A percentile compares a stretch with the other conserved stretches of the same genome.
These are phyloP conservation scores for Phytophthora fragariae DNA, from an alignment of 352 stramenopile genomes.

Conservation along the genomic window DNA sequence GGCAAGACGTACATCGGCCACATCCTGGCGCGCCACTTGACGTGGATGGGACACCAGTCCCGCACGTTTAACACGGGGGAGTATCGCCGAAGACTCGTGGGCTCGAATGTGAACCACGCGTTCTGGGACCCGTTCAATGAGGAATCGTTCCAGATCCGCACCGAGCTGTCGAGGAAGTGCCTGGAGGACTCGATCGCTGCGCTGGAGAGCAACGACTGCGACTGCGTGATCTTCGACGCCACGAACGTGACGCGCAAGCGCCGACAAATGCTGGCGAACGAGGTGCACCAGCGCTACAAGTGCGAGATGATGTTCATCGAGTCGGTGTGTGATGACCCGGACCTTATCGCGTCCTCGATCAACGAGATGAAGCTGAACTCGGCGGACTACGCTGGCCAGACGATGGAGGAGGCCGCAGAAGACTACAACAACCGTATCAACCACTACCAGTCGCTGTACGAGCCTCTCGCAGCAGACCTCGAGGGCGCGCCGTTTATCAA, in stretches of 20 bases:
- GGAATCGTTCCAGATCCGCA: conserved; percentile 72
- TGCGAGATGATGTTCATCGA: conserved; percentile 89
- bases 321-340: conserved; percentile 75
- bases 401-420: conserved; percentile 71
- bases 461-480: conserved; percentile 61
- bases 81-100: conserved; percentile 76
- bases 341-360: conserved; percentile 82
- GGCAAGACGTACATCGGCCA: conserved; percentile 90
- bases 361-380: conserved; percentile 90
- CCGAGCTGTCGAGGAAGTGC: conserved; percentile 72
- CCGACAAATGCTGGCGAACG: conserved; percentile 61
- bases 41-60: conserved; percentile 87
- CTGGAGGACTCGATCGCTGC: conserved; percentile 76
- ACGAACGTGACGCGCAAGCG: conserved; percentile 85
- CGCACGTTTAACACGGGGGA: conserved; percentile 87
- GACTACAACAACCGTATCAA: conserved; percentile 86
- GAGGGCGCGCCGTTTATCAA: conserved; percentile 83
- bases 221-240: conserved; percentile 86
- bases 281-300: conserved; percentile 70
- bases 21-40: conserved; percentile 82
- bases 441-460: conserved; percentile 81
- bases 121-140: conserved; percentile 87
- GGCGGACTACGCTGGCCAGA: conserved; percentile 77
- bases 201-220: conserved; percentile 71
- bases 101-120: conserved; percentile 74